Base-by-base conservation (phyloP, 1,139 yeast genomes). In the Nakaseomyces kungkrabaensis region DNA sequence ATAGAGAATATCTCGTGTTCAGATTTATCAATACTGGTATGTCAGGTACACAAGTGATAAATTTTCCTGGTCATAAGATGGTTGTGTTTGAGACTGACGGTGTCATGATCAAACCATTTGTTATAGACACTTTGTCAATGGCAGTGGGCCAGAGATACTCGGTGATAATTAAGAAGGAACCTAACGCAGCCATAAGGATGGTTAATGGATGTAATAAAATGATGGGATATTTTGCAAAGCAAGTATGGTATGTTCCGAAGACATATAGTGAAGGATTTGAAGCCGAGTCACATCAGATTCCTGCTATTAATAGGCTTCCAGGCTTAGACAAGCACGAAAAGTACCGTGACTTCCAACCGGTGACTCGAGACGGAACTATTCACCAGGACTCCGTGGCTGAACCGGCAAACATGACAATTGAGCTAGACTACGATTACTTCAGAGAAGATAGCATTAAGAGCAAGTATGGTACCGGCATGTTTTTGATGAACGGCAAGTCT, bases 71-170 rank as follows among this genome's bases (percentile, higher is more conserved):
- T 51, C 83, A 78, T 58, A 72, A 71, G 31, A 63, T 82, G 51
- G 71, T 72, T 4, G 70, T 82, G 11, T 75, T 82, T 38, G 89
- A 82, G 63, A 81, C 83, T 24, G 95, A 85, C 64, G 90, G 92
- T 49, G 69, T 82, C 13, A 72, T 72, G 43, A 79, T 82, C 11
- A 73, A 79, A 56, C 82, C 81, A 3, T 72, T 73, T 51, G 69
- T 67, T 17, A 75, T 82, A 25, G 77, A 76, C 48, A 72, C 79
- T 58, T 56, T 85, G 38, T 79, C 82, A 56, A 68, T 85, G 38
- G 80, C 89, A 1, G 83, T 81, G 26, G 95, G 90, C 24, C 95
- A 86, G 69, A 73, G 95, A 58, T 83, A 83, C 63, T 76, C 85
- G 3, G 78, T 78, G 2, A 65, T 81, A 52, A 60, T 82, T n/a